A percentile compares a stretch with the other conserved stretches of the same genome.
Conservation (phyloP, 2,329 filamentous ascomycete genomes). For the Trichoderma oligosporum region DNA sequence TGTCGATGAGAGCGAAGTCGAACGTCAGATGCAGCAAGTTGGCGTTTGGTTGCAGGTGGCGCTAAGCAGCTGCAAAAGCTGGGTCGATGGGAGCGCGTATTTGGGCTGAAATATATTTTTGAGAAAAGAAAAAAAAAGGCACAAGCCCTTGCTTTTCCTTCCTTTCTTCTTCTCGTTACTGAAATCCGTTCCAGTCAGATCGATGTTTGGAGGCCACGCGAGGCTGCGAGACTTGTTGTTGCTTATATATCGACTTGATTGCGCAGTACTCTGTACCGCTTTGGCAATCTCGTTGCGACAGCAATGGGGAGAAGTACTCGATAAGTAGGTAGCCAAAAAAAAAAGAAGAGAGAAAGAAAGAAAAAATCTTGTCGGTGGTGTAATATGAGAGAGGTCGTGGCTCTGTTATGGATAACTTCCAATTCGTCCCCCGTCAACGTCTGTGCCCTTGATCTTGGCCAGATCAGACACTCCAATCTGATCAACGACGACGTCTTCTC, state of each 20-base stretch:
- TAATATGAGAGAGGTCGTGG: constrained; percentile 6
- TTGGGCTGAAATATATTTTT: neutral
- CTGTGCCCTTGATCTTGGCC: neutral
- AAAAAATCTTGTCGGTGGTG: constrained; percentile 7
- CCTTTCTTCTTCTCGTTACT: neutral
- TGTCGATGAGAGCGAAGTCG: neutral
- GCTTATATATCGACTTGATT: constrained; percentile 10
- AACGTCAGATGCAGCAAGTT: constrained; percentile 8
- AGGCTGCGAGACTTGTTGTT: neutral
- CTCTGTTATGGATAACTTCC: neutral
- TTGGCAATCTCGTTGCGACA: constrained; percentile 11
- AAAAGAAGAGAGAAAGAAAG: too few relatives aligned
- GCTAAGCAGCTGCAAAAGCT: constrained; percentile 14
- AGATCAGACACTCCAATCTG: constrained; percentile 15
- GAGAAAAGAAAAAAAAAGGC: too few relatives aligned
- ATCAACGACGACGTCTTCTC: constrained; percentile 9
- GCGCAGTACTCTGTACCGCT: neutral
- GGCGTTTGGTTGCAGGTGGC: constrained; percentile 12
- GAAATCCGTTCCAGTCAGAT: constrained; percentile 11
- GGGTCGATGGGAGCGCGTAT: constrained; percentile 3
- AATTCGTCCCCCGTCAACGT: constrained; percentile 8
- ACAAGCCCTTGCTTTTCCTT: constrained; percentile 5
- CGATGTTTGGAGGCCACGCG: neutral
- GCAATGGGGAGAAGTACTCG: constrained; percentile 2
- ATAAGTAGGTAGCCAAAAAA: neutral